These are phyloP conservation scores for Diplodia intermedia DNA, from an alignment of 2,329 filamentous ascomycete species.

Conservation along the genomic window DNA sequence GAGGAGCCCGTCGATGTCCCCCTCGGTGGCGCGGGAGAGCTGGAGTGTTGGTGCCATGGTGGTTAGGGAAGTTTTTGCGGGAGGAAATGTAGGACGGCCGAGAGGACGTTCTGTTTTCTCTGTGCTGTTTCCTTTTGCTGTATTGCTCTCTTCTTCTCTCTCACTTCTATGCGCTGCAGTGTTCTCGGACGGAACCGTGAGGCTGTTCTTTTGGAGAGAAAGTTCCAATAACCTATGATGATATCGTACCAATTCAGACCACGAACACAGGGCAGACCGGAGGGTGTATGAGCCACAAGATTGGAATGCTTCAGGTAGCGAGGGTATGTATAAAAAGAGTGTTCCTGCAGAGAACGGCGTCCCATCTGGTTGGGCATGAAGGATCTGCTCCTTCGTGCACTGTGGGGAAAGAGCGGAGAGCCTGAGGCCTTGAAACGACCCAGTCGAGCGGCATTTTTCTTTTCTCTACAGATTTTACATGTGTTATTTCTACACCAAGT, in stretches of 20 bases:
- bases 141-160: not conserved
- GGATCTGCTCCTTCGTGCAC: not conserved
- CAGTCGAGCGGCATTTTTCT: not conserved
- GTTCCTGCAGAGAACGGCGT: not conserved
- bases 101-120: not conserved
- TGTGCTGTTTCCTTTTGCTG: not conserved
- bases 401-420: not conserved
- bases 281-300: not conserved
- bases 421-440: not conserved
- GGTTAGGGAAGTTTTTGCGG: not conserved
- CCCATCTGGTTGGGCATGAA: not conserved
- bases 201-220: not conserved
- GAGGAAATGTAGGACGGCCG: not conserved
- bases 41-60: not conserved
- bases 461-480: not conserved
- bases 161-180: not conserved
- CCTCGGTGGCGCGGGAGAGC: slow-evolving; percentile 23
- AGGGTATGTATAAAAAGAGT: not conserved
- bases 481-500: not conserved
- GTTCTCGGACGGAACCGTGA: not conserved
- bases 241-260: not conserved
- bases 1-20: slow-evolving; percentile 8
- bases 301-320: no score
- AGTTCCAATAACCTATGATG: not conserved
- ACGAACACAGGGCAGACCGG: not conserved